A percentile compares a stretch with the other conserved stretches of the same genome.
Conservation (phyloP, 2,329 filamentous ascomycete genomes). For the Aspergillus neotritici region DNA sequence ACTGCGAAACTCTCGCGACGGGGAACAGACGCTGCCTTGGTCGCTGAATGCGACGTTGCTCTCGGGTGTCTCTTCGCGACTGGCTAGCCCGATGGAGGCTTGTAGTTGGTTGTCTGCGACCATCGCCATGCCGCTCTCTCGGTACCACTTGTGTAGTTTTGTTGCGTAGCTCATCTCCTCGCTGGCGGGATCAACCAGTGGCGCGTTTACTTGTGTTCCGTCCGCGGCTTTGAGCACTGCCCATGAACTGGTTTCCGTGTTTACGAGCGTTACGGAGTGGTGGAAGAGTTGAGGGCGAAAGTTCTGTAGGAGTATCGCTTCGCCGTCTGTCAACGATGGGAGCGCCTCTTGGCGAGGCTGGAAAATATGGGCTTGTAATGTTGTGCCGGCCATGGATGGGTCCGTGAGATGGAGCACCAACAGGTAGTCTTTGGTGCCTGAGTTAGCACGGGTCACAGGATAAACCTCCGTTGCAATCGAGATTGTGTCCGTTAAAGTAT, state of each 20-base stretch:
- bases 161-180: constrained; percentile 35
- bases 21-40: constrained; percentile 27
- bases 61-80: constrained; percentile 20
- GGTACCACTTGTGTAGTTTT: constrained; percentile 39
- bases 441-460: constrained; percentile 27
- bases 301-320: constrained; percentile 42
- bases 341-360: constrained; percentile 36
- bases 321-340: constrained; percentile 34
- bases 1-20: constrained; percentile 12
- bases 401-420: constrained; percentile 42
- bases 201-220: constrained; percentile 29
- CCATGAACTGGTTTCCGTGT: constrained; percentile 42
- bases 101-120: constrained; percentile 34
- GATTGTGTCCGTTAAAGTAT: constrained; percentile 38
- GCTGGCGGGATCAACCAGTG: constrained; percentile 36
- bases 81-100: constrained; percentile 27
- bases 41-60: constrained; percentile 28
- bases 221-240: constrained; percentile 37
- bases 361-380: constrained; percentile 39
- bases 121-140: constrained; percentile 29
- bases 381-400: constrained; percentile 37
- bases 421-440: constrained; percentile 38
- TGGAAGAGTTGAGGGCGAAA: constrained; percentile 41
- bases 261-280: constrained; percentile 38
- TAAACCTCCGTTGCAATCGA: constrained; percentile 34